Evolutionary conservation across 768 basidiomycete genomes (phyloP).

Genomic region (Kwoniella sp.): DNA sequence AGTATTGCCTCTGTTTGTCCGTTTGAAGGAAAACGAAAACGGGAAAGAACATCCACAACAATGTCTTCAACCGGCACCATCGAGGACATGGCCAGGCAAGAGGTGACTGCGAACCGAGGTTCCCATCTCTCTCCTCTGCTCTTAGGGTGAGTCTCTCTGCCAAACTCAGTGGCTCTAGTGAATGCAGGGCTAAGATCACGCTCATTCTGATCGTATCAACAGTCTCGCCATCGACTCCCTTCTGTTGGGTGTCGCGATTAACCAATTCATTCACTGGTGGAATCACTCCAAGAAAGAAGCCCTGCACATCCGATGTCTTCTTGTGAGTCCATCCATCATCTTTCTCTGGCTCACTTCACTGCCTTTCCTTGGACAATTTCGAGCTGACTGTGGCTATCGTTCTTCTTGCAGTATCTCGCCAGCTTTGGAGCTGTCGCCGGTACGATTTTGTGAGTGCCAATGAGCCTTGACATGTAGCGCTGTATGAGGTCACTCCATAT

Average conservation of each 20-base stretch:
- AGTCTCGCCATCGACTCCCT: constrained; percentile 20
- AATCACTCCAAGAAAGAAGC: constrained; percentile 14
- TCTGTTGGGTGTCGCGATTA: constrained; percentile 11
- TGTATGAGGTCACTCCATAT: neutral
- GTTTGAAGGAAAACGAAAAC: too few species aligned
- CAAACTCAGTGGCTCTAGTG: neutral
- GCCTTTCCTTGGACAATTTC: too few species aligned
- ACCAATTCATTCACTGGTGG: constrained; percentile 20
- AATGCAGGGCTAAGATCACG: neutral
- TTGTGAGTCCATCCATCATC: constrained; percentile 8
- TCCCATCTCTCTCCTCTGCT: constrained; percentile 19
- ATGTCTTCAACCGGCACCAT: constrained; percentile 10
- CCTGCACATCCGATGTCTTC: constrained; percentile 15
- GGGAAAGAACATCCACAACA: neutral
- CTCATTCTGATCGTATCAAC: neutral
- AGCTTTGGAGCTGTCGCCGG: constrained; percentile 11
- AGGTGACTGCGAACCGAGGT: constrained; percentile 13
- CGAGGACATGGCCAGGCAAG: constrained; percentile 10
- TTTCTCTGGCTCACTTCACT: neutral
- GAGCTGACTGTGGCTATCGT: too few species aligned
- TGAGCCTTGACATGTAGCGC: neutral
- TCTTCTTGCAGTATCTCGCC: constrained; percentile 24
- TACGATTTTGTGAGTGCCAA: constrained; percentile 21
- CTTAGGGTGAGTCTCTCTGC: constrained; percentile 7
- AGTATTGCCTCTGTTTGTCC: too few species aligned